Conservation (phyloP, 176 grass and related monocot genomes). For the Paspalum notatum region DNA sequence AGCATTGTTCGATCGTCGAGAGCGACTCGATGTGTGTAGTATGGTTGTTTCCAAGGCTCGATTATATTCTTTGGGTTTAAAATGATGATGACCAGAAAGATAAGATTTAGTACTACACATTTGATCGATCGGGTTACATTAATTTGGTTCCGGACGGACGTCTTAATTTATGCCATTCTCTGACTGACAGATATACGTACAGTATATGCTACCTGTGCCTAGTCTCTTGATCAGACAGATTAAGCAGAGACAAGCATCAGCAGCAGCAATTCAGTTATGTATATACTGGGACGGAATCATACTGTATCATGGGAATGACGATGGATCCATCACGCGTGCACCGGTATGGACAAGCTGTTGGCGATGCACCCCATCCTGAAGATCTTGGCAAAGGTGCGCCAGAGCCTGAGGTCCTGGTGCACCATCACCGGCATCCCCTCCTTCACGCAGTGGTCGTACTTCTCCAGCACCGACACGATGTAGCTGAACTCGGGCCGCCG, state of each 20-base stretch:
- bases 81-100: neutral
- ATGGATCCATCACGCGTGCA: constrained; percentile 54
- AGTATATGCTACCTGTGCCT: neutral
- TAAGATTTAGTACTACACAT: constrained; percentile 16
- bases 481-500: constrained; percentile 92
- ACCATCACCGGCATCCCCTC: constrained; percentile 73
- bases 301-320: too few species aligned
- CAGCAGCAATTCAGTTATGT: constrained; percentile 1
- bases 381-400: constrained; percentile 63
- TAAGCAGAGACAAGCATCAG: constrained; percentile 25
- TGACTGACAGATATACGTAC: neutral
- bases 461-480: constrained; percentile 92
- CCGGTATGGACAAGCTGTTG: constrained; percentile 62
- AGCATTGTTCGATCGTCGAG: neutral
- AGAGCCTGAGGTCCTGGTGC: constrained; percentile 75
- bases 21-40: neutral
- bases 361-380: constrained; percentile 76
- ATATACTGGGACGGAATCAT: neutral
- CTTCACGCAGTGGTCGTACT: constrained; percentile 88
- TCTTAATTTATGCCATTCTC: constrained; percentile 20
- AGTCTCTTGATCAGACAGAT: neutral
- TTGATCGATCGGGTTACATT: constrained; percentile 10
- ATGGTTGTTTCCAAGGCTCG: neutral
- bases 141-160: neutral
- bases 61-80: constrained; percentile 25